phyloP scores from a whole-genome alignment of 306 rosid species.

The Cicer judaicum region DNA sequence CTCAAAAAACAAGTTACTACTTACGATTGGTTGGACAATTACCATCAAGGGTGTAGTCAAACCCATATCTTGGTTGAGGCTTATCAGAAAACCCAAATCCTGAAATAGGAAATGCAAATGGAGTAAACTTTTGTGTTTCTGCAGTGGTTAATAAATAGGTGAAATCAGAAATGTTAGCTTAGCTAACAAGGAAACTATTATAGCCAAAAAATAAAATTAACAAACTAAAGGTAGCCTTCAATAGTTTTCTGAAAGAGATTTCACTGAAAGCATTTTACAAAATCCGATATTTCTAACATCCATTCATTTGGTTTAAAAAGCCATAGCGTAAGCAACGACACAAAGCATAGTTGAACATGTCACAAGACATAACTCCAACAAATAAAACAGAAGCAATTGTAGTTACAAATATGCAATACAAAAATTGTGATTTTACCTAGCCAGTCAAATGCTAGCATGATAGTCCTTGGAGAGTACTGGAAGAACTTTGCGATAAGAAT shows the following conservation, averaged over 20 bases:
- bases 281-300: conserved; percentile 16
- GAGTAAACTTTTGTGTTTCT: conserved; percentile 25
- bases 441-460: conserved; percentile 86
- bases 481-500: conserved; percentile 87
- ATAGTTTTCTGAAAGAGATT: conserved; percentile 14
- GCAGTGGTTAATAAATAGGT: conserved; percentile 2
- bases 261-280: conserved; percentile 33
- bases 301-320: neutral
- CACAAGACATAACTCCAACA: conserved; percentile 1
- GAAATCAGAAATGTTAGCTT: neutral
- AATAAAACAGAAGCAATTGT: conserved; percentile 13
- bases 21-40: conserved; percentile 38
- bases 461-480: conserved; percentile 70
- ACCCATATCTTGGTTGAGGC: conserved; percentile 92
- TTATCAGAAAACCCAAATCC: conserved; percentile 95
- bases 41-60: conserved; percentile 88
- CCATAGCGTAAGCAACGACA: conserved; percentile 7
- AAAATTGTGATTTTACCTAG: conserved; percentile 59
- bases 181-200: conserved; percentile 16
- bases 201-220: neutral
- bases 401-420: conserved; percentile 21
- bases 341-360: conserved; percentile 30
- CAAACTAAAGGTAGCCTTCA: neutral
- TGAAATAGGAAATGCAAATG: conserved; percentile 46
- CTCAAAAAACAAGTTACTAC: neutral